These are phyloP conservation scores for Entomortierella beljakovae DNA, from an alignment of 192 early-diverging fungal species.

Conservation along the genomic window DNA sequence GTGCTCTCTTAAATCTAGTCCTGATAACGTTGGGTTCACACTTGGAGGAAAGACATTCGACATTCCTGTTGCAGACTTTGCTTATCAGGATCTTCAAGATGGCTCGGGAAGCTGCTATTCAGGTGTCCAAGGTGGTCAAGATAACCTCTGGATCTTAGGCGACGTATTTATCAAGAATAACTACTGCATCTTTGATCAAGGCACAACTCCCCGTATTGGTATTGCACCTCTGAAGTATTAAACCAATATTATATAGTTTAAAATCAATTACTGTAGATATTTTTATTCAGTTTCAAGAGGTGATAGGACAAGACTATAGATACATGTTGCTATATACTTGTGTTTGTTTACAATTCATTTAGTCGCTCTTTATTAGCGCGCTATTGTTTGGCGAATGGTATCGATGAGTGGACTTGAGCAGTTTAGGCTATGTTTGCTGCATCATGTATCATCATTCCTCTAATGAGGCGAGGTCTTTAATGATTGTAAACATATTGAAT, in stretches of 20 bases:
- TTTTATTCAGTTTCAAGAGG: too few species aligned
- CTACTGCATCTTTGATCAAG: slow-evolving; percentile 71
- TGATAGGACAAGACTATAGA: too few species aligned
- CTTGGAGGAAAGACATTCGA: slow-evolving; percentile 52
- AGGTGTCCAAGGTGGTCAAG: slow-evolving; percentile 28
- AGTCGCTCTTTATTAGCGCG: too few species aligned
- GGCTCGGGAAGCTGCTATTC: slow-evolving; percentile 29
- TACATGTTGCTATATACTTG: too few species aligned
- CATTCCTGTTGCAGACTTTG: slow-evolving; percentile 46
- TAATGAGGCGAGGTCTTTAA: too few species aligned
- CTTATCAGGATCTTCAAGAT: slow-evolving; percentile 37
- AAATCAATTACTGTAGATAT: too few species aligned
- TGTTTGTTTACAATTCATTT: too few species aligned
- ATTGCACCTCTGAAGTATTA: slow-evolving; percentile 34
- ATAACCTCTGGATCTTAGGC: slow-evolving; percentile 65
- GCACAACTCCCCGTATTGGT: slow-evolving; percentile 58
- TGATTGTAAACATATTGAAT: too few species aligned
- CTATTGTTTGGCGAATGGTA: too few species aligned
- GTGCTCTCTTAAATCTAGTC: slow-evolving; percentile 24
- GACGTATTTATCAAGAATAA: slow-evolving; percentile 56
- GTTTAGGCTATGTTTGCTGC: too few species aligned
- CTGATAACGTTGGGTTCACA: slow-evolving; percentile 42
- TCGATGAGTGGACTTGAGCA: too few species aligned
- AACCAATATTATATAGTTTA: background rate
- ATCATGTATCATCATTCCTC: too few species aligned